Base-by-base conservation (phyloP, 1,284 basidiomycete species). In the Gomphus sp. region DNA sequence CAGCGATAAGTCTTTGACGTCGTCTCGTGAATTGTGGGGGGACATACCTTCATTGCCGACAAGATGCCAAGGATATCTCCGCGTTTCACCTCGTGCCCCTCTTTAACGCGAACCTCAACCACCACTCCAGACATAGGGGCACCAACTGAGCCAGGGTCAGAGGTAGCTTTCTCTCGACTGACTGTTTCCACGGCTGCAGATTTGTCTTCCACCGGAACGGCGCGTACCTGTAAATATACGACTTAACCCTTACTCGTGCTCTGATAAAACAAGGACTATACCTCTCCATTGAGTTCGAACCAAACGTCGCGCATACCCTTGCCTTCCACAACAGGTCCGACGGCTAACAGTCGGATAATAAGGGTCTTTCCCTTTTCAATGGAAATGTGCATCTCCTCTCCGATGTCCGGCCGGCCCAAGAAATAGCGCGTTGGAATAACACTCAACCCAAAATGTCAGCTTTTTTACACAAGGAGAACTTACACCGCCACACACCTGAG, bases 311-410 rank as follows among this genome's bases (percentile, higher is more conserved):
- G 87, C 67, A 91, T 90, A 53, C 95, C 93, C 66, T 85, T 90
- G 58, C 89, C 88, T 71, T 92, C 85, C 63, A 98, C 88, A 62
- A 99, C 88, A 62, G 93, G 90, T 36, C 96, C 95, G 57, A 97
- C 82, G 45, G 97, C 96, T 80, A 99, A 89, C 66, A 99, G 80
- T 69, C 94, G 92, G 72, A 99, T 87, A 70, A 98, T 97, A 64
- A 99, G 79, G 62, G 88, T 96, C 83, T 99, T 98, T 60, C 97
- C 97, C 74, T 95, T 85, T 75, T 99, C 96, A 67, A 99, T 98
- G 56, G 89, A 85, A 69, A 98, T 91, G 72, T 93, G 86, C 85
- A 99, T 91, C 74, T 99, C 97, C 75, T 98, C 94, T 64, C 91
- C 91, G 64, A 91, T 80, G 65, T 86, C 83, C 43, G 97, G 95